phyloP scores from a whole-genome alignment of 2,329 filamentous ascomycete genomes.

The Arthroderma sp. region DNA sequence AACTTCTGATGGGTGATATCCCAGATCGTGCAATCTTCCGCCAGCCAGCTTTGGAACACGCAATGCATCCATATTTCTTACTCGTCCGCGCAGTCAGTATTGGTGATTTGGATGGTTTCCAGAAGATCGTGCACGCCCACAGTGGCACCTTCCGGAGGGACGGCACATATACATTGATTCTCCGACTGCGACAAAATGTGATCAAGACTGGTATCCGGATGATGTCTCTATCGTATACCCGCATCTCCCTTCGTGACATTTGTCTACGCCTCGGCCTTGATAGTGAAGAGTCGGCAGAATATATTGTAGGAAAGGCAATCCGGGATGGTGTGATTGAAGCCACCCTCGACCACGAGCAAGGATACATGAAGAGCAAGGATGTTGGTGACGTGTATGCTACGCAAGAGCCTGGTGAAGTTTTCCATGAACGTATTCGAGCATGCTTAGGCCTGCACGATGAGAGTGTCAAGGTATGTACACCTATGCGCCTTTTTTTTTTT shows the following conservation, averaged over 20 bases:
- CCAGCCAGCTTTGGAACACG: constrained; percentile 70
- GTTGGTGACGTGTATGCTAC: constrained; percentile 93
- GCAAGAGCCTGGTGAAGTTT: constrained; percentile 86
- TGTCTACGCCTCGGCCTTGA: constrained; percentile 88
- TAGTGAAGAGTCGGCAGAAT: constrained; percentile 94
- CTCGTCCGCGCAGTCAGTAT: constrained; percentile 91
- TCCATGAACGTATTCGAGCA: constrained; percentile 90
- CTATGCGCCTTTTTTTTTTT: neutral
- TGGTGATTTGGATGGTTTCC: constrained; percentile 88
- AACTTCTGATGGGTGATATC: constrained; percentile 96
- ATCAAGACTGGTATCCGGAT: constrained; percentile 99
- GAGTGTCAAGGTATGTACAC: constrained; percentile 71
- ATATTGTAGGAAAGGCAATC: constrained; percentile 98
- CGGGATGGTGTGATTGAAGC: constrained; percentile 95
- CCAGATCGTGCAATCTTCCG: constrained; percentile 91
- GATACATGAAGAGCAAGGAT: constrained; percentile 98
- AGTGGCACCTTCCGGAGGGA: constrained; percentile 80
- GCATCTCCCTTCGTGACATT: constrained; percentile 92
- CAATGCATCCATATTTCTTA: constrained; percentile 83
- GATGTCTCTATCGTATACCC: constrained; percentile 96
- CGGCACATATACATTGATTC: constrained; percentile 86
- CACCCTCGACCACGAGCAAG: constrained; percentile 80
- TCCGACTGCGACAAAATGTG: constrained; percentile 92
- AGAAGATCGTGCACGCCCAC: constrained; percentile 70
- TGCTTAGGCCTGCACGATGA: constrained; percentile 90